These are phyloP conservation scores for Pisolithus orientalis DNA, from an alignment of 768 basidiomycete species.

Conservation along the genomic window DNA sequence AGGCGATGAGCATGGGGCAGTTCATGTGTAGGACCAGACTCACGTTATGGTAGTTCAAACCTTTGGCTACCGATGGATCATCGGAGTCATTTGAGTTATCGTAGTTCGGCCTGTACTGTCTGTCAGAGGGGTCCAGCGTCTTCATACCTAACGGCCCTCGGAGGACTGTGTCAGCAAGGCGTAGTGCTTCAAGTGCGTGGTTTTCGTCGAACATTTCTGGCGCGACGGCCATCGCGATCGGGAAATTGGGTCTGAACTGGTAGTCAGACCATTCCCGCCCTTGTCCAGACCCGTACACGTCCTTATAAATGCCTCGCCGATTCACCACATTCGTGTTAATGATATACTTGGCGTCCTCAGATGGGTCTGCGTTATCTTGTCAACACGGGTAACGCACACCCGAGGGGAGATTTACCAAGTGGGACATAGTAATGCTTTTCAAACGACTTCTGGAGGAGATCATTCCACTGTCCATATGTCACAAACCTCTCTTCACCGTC, in stretches of 20 bases:
- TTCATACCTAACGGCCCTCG: conserved; percentile 94
- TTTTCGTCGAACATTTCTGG: conserved; percentile 85
- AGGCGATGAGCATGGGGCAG: conserved; percentile 9
- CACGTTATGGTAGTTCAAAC: conserved; percentile 91
- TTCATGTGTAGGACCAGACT: conserved; percentile 12
- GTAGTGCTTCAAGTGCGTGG: conserved; percentile 75
- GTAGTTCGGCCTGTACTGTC: conserved; percentile 86
- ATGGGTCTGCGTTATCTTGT: conserved; percentile 44
- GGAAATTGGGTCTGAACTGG: conserved; percentile 89
- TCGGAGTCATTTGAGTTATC: conserved; percentile 89
- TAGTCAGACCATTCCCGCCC: conserved; percentile 96
- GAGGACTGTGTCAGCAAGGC: conserved; percentile 73
- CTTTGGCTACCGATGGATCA: conserved; percentile 85
- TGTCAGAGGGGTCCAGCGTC: conserved; percentile 83
- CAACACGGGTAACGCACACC: not conserved
- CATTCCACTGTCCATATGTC: conserved; percentile 87
- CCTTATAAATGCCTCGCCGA: conserved; percentile 96
- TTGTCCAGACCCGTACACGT: conserved; percentile 84
- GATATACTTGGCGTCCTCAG: conserved; percentile 64
- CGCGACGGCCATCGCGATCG: conserved; percentile 94
- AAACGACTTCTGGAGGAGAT: conserved; percentile 79
- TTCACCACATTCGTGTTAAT: conserved; percentile 69
- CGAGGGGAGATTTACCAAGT: conserved; percentile 37
- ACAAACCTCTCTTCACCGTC: conserved; percentile 61
- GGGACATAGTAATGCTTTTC: conserved; percentile 92